These are phyloP conservation scores for Penicillium lagena DNA, from an alignment of 495 filamentous ascomycete genomes.

Conservation along the genomic window DNA sequence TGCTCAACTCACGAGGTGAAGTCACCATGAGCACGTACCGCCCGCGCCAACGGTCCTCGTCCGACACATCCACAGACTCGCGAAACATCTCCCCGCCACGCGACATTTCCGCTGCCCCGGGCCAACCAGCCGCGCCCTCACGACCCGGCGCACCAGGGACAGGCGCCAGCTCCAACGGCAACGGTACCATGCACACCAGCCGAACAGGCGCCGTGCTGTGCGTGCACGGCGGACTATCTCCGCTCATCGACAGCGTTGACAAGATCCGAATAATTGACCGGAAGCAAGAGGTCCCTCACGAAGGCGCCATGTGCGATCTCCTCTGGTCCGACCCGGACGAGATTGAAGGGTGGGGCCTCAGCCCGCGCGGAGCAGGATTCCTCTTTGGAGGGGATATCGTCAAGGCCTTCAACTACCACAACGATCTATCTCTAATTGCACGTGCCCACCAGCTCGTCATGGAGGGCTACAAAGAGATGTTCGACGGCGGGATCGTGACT, in stretches of 20 bases:
- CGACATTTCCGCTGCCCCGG: constrained; percentile 37
- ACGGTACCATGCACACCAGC: constrained; percentile 47
- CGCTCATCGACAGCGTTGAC: constrained; percentile 88
- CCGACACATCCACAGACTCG: constrained; percentile 27
- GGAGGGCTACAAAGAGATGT: constrained; percentile 99
- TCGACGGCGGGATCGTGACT: constrained; percentile 88
- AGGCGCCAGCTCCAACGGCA: constrained; percentile 60
- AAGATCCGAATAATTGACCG: constrained; percentile 93
- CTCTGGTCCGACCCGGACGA: constrained; percentile 98
- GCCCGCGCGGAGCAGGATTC: constrained; percentile 91
- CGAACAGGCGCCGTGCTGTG: constrained; percentile 84
- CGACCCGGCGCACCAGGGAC: constrained; percentile 72
- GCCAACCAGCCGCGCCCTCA: constrained; percentile 18
- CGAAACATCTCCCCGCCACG: constrained; percentile 38
- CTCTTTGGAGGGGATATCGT: constrained; percentile 96
- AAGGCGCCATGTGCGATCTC: constrained; percentile 98
- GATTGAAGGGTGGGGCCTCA: constrained; percentile 95
- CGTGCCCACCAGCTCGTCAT: constrained; percentile 96
- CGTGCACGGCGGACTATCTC: constrained; percentile 89
- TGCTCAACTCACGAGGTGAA: constrained; percentile 73
- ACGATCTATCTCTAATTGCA: constrained; percentile 86
- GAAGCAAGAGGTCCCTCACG: constrained; percentile 97
- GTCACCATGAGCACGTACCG: constrained; percentile 68
- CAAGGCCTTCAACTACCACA: constrained; percentile 88
- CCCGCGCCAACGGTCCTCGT: constrained; percentile 28